Evolutionary conservation across 257 asterid species (phyloP).

Genomic region (Forsythia viridissima): DNA sequence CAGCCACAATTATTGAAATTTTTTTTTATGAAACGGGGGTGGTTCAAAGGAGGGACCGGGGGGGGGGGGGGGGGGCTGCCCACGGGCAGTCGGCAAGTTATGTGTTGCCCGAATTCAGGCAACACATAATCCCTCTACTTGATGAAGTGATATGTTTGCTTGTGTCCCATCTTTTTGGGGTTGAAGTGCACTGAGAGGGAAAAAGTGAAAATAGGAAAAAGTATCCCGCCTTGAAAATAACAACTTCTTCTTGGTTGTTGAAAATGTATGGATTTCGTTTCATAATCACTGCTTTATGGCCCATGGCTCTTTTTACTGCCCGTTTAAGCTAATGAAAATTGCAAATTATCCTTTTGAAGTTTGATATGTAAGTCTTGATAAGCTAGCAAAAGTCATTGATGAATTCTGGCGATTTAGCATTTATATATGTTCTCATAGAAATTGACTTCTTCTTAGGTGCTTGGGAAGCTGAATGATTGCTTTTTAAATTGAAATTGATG

Average conservation of each 20-base stretch:
- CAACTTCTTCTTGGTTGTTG: neutral
- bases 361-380: neutral
- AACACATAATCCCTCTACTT: too few species aligned
- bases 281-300: neutral
- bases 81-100: too few species aligned
- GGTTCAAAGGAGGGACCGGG: too few species aligned
- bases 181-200: neutral
- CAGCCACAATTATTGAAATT: too few species aligned
- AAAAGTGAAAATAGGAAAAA: neutral
- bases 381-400: neutral
- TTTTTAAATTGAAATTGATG: neutral
- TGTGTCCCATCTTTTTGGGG: conserved; percentile 2
- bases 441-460: neutral
- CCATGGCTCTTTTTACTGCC: neutral
- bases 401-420: neutral
- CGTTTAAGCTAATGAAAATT: neutral
- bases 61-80: too few species aligned
- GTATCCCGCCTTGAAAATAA: neutral
- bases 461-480: neutral
- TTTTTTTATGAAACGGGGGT: too few species aligned
- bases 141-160: neutral
- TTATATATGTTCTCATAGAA: neutral
- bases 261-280: neutral
- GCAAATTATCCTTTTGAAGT: neutral
- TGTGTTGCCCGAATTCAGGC: too few species aligned